Percentiles rank a stretch among this genome's conserved stretches.
phyloP scores from a whole-genome alignment of 768 basidiomycete species.

The Leucosporidium scottii region DNA sequence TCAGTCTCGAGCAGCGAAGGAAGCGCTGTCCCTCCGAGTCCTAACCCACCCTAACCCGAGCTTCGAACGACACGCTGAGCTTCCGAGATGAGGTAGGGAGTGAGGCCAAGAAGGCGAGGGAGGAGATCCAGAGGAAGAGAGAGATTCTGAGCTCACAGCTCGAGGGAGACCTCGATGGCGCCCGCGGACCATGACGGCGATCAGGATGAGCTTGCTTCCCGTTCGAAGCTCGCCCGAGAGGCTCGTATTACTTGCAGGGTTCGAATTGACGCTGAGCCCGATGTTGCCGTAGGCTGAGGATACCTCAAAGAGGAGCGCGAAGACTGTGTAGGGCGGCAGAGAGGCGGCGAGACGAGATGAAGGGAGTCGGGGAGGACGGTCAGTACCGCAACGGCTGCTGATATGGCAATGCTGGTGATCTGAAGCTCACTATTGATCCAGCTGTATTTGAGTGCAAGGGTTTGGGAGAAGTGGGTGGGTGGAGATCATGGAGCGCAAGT shows the following conservation, averaged over 20 bases:
- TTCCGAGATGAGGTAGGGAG: too few species aligned
- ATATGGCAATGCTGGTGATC: too few species aligned
- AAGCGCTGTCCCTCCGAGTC: too few species aligned
- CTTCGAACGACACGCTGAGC: too few species aligned
- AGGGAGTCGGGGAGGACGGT: too few species aligned
- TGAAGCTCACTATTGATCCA: constrained; percentile 8
- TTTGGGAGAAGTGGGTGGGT: too few species aligned
- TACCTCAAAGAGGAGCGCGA: constrained; percentile 56
- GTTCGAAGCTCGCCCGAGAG: constrained; percentile 69
- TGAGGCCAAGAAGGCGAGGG: not conserved
- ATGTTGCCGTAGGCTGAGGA: constrained; percentile 66
- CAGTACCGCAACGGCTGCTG: too few species aligned
- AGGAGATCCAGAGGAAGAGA: constrained; percentile 10
- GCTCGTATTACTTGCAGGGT: constrained; percentile 64
- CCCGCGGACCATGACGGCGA: constrained; percentile 76
- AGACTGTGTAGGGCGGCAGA: constrained; percentile 5
- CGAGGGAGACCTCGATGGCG: constrained; percentile 36
- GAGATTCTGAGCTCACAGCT: constrained; percentile 1
- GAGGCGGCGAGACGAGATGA: too few species aligned
- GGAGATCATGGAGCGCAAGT: not conserved
- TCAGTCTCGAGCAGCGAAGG: too few species aligned
- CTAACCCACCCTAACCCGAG: too few species aligned
- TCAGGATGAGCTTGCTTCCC: constrained; percentile 79
- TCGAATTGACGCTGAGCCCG: constrained; percentile 49
- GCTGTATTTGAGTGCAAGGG: constrained; percentile 1